Base-by-base conservation (phyloP, 345 rosid species). In the Ricinus communis region DNA sequence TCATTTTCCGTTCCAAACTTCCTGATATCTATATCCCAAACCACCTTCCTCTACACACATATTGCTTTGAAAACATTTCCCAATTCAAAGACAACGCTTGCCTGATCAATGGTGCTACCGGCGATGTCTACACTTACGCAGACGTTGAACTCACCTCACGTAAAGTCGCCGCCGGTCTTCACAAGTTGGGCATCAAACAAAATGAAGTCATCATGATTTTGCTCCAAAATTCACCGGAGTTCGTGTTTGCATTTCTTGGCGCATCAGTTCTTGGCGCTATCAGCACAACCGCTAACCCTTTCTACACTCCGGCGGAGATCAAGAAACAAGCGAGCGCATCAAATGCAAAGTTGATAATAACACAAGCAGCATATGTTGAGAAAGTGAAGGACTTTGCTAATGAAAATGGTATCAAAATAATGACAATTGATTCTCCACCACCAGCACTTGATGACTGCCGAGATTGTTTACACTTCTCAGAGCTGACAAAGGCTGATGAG, bases 251-350 rank as follows among this genome's bases (percentile, higher is more conserved):
- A 0, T 94, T 94, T 74, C 81, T 94, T 5, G 98, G 90, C 8
- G 93, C 93, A 0, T 91, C 98, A 0, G 81, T 59, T 71, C 78
- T 56, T 7, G 98, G 98, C 5, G 95, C 97, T 28, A 72, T 58
- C 21, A 74, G 74, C 68, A 91, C 98, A 1, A 83, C 93, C 10
- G 98, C 97, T 4, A 94, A 94, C 65, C 96, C 97, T 0, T 91
- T 94, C 47, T 90, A 65, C 82, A 90, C 96, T 8, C 79, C 96
- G 5, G 81, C 87, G 21, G 98, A 94, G 88, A 80, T 87, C 8
- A 62, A 79, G 0, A 91, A 91, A 55, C 98, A 94, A 45, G 95
- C 84, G 1, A 59, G 71, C 3, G 93, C 93, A 0, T 84, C 98
- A 0, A 71, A 66, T 33, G 65, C 91, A 0, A 88, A 77, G 58